Evolutionary conservation across 75 land plant species (phyloP).

Genomic region (Selaginella moellendorffii): DNA sequence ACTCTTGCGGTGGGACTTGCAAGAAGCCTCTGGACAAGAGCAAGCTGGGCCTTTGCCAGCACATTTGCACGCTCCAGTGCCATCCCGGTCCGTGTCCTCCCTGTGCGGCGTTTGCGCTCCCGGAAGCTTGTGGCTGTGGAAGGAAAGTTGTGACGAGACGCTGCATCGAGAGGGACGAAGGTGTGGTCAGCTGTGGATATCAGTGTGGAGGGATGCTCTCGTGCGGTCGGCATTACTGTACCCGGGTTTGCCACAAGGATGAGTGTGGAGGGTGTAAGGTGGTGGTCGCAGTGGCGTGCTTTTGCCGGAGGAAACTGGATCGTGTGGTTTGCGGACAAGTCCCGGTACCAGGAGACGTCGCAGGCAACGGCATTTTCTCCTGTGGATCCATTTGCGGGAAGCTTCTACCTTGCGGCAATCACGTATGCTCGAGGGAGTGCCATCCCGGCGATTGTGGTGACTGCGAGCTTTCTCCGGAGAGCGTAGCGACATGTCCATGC

Average conservation of each 20-base stretch:
- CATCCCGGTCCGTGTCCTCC: constrained; percentile 99
- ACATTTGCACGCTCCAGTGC: constrained; percentile 83
- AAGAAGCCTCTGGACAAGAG: constrained; percentile 45
- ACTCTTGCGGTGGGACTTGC: constrained; percentile 96
- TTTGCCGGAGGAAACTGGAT: constrained; percentile 57
- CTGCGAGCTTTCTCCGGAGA: constrained; percentile 59
- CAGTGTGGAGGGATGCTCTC: constrained; percentile 44
- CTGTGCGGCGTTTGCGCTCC: constrained; percentile 76
- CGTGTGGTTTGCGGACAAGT: constrained; percentile 55
- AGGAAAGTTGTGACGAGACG: constrained; percentile 43
- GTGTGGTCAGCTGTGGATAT: constrained; percentile 50
- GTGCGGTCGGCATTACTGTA: constrained; percentile 77
- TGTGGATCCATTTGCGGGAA: constrained; percentile 49
- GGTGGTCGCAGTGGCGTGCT: constrained; percentile 52
- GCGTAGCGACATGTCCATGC: constrained; percentile 63
- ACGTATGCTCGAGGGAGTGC: constrained; percentile 49
- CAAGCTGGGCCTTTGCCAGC: constrained; percentile 44
- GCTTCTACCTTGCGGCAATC: constrained; percentile 59
- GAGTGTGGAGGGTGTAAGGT: constrained; percentile 52
- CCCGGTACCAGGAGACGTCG: constrained; percentile 51
- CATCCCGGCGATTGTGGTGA: constrained; percentile 89
- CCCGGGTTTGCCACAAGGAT: constrained; percentile 56
- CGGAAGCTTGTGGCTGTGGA: constrained; percentile 71
- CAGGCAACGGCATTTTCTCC: constrained; percentile 50
- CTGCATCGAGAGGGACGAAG: constrained; percentile 49